phyloP scores from a whole-genome alignment of 1,284 basidiomycete genomes.

The Cutaneotrichosporon cyanovorans region DNA sequence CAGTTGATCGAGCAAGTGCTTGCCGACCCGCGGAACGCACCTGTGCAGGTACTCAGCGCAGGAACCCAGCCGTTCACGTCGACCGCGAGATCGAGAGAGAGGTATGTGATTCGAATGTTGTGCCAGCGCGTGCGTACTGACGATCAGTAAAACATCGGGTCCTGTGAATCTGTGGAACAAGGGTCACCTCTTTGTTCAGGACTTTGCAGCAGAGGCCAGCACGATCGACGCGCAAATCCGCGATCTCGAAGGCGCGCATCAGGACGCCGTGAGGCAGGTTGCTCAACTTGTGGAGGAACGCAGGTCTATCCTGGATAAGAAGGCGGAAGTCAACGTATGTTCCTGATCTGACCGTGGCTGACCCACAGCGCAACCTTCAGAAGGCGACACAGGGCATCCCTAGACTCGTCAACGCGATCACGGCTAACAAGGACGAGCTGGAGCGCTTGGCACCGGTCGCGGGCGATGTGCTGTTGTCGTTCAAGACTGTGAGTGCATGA shows the following conservation, averaged over 20 bases:
- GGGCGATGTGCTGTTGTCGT: conserved; percentile 2
- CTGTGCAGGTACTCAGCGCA: too few species aligned
- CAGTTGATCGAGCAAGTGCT: conserved; percentile 48
- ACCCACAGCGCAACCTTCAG: conserved; percentile 3
- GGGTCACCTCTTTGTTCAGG: conserved; percentile 21
- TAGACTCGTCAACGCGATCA: neutral
- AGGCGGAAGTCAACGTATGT: neutral
- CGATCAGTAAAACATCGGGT: conserved; percentile 9
- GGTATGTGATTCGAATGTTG: neutral
- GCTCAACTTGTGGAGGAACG: too few species aligned
- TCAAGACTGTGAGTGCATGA: neutral
- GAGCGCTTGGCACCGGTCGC: neutral
- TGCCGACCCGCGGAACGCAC: too few species aligned
- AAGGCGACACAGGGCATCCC: neutral
- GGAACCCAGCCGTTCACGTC: too few species aligned
- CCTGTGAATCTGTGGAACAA: conserved; percentile 19
- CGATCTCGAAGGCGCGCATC: neutral
- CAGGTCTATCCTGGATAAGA: too few species aligned
- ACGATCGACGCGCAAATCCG: neutral
- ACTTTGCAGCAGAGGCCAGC: conserved; percentile 25
- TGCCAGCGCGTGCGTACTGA: too few species aligned
- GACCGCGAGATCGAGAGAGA: neutral
- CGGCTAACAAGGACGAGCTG: conserved; percentile 1
- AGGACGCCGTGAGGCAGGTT: too few species aligned
- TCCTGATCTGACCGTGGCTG: neutral